Conservation (phyloP, 1,284 basidiomycete species). For the Moesziomyces sp. region DNA sequence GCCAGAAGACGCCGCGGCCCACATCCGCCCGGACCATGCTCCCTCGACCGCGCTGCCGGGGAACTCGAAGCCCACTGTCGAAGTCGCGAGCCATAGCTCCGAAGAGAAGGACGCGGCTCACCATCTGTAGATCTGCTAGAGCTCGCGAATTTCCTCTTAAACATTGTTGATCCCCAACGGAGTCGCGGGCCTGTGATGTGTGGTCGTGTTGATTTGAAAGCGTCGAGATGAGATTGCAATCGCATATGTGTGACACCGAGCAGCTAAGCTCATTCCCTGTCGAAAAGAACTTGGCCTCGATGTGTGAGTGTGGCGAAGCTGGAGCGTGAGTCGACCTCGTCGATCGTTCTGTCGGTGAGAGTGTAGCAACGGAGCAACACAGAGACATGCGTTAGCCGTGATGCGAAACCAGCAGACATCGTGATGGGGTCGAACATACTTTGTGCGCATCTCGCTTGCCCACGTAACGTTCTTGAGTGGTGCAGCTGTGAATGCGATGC, state of each 20-base stretch:
- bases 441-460: constrained; percentile 87
- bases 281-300: constrained; percentile 70
- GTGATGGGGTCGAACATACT: constrained; percentile 70
- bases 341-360: constrained; percentile 74
- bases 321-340: constrained; percentile 80
- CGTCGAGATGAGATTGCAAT: background rate
- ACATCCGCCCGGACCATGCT: constrained; percentile 1
- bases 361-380: background rate
- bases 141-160: no score
- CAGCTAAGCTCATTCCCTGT: constrained; percentile 1
- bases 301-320: constrained; percentile 79
- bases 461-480: constrained; percentile 81
- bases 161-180: background rate
- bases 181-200: background rate
- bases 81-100: constrained; percentile 22
- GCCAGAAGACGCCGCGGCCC: constrained; percentile 15
- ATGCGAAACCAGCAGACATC: background rate
- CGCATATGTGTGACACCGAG: background rate
- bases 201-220: background rate
- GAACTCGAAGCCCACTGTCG: constrained; percentile 17
- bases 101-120: constrained; percentile 21
- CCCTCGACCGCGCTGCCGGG: background rate
- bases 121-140: background rate
- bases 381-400: background rate
- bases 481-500: constrained; percentile 77